phyloP scores from a whole-genome alignment of 495 filamentous ascomycete genomes.

The Neurospora cerealis region DNA sequence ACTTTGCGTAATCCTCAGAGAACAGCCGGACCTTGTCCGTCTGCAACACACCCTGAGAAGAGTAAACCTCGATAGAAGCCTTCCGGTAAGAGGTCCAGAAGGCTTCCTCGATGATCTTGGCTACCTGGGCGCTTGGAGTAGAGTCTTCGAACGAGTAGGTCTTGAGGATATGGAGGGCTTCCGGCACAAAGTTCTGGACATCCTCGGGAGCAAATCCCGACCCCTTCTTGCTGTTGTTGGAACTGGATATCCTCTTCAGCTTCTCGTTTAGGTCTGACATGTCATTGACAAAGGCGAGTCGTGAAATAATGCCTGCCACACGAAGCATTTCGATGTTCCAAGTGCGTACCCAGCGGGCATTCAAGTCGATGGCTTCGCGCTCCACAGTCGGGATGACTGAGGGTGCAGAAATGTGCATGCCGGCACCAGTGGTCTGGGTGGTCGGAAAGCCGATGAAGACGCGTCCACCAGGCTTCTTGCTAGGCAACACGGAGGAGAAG shows the following conservation, averaged over 20 bases:
- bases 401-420: slow-evolving; percentile 95
- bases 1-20: slow-evolving; percentile 67
- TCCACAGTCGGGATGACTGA: slow-evolving; percentile 99
- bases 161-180: slow-evolving; percentile 65
- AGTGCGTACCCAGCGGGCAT: slow-evolving; percentile 81
- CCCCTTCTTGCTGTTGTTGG: slow-evolving; percentile 33
- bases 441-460: slow-evolving; percentile 98
- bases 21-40: slow-evolving; percentile 69
- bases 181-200: slow-evolving; percentile 57
- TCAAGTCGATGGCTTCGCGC: slow-evolving; percentile 91
- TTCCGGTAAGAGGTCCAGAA: slow-evolving; percentile 88
- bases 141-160: slow-evolving; percentile 83
- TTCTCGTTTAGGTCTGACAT: slow-evolving; percentile 64
- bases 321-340: slow-evolving; percentile 97
- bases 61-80: slow-evolving; percentile 74
- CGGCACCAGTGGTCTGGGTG: slow-evolving; percentile 87
- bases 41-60: slow-evolving; percentile 71
- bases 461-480: slow-evolving; percentile 63
- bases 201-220: slow-evolving; percentile 40
- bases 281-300: slow-evolving; percentile 77
- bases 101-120: slow-evolving; percentile 76
- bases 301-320: slow-evolving; percentile 78
- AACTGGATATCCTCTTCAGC: slow-evolving; percentile 33
- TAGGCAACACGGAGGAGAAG: slow-evolving; percentile 83
- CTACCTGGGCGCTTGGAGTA: slow-evolving; percentile 72